These are phyloP conservation scores for Carex littledalei DNA, from an alignment of 176 grass and related monocot genomes.

Conservation along the genomic window DNA sequence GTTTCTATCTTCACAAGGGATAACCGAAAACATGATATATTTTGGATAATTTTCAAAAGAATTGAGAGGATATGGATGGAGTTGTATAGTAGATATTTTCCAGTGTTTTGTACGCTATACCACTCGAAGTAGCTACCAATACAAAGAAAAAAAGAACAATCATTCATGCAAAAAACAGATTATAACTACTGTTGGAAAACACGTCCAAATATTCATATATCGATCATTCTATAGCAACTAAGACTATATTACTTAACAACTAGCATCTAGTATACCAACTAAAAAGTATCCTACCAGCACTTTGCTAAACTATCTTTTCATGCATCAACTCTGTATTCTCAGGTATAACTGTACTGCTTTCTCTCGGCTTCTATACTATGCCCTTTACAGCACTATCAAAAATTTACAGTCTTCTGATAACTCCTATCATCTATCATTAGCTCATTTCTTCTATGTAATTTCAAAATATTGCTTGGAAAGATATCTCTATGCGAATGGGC, in stretches of 20 bases:
- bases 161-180: background rate
- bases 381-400: constrained; percentile 6
- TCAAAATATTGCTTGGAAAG: background rate
- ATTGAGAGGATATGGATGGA: background rate
- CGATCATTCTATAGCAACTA: background rate
- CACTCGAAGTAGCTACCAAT: background rate
- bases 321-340: background rate
- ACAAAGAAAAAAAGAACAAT: background rate
- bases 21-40: background rate
- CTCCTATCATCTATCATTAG: background rate
- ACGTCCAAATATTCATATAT: background rate
- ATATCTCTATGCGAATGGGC: constrained; percentile 14
- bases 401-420: constrained; percentile 2
- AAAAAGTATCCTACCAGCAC: background rate
- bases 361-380: background rate
- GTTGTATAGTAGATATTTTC: background rate
- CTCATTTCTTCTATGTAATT: background rate
- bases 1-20: background rate
- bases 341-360: constrained; percentile 13
- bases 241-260: background rate
- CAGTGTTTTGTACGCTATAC: background rate
- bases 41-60: background rate
- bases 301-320: constrained; percentile 1
- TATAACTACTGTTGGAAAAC: background rate
- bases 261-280: background rate